Base-by-base conservation (phyloP, 1,284 basidiomycete genomes). In the Ceratobasidium sp. region DNA sequence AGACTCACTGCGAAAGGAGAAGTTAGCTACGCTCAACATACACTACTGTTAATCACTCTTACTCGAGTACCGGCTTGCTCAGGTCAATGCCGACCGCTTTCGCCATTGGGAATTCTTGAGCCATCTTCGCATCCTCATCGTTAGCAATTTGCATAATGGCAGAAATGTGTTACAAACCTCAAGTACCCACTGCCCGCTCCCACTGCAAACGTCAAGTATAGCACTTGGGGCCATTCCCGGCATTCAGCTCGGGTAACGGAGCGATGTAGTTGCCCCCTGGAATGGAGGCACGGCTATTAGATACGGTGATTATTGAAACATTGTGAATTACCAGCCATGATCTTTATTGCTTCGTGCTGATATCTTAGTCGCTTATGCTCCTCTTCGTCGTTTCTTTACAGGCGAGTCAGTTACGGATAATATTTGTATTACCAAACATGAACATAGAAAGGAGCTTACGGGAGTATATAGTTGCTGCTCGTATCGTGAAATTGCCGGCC, bases 291-390 rank as follows among this genome's bases (percentile, higher is more conserved):
- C 4, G 10, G 13, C 6, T 56, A 3, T 33, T 1, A 3, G 42
- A 9, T 12, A 40, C 26, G 17, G 17, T 33, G 46, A 33, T 33
- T 23, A 52, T n/a, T 2, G 6, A 2, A 20, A 46, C 33, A n/a
- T 50, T 17, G 12, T 6, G 26, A 61, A 15, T 15, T 46, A 73
- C 57, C 70, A 4, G 62, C n/a, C 33, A 73, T 73, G 9, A 62
- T 42, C 46, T 73, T 73, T 28, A 73, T 56, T 9, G 70, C 70
- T 62, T 73, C 70, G n/a, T 62, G 54, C 57, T 73, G 70, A 38
- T 59, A 48, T 23, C 40, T 73, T 38, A 73, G 42, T 28, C 70
- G 56, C 5, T 20, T 61, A 46, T 73, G 70, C 26, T 73, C 70
- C 13, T 38, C 42, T 59, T 48, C 57, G 56, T 73, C 70, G 23